Evolutionary conservation across 176 grass and related monocot species (phyloP), one percentile per base, ranked within the genome.

Genomic region (Ensete glaucum): DNA sequence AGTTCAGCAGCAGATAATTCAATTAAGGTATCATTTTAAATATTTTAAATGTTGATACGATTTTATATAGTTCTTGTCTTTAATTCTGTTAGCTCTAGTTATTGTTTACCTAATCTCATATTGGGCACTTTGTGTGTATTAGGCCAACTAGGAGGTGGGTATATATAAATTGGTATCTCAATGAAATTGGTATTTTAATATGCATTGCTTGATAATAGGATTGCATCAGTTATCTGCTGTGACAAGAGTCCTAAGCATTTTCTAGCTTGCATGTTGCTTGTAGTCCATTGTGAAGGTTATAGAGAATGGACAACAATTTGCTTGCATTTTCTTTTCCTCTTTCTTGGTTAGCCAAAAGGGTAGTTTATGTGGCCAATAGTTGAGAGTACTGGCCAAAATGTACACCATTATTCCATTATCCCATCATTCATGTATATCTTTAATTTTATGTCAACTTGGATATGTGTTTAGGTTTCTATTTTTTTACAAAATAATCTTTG

Each of bases 1-100:
- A 98, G 95, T 81, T 93, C 95, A 66, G 88, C 95, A 85, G 75
- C 86, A 82, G 95, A 98, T 81, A 98, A 98, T 90, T 98, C 95
- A 83, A 89, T 98, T 57, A 98, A 98, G 81, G 90, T 98, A 85
- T 69, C 85, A 83, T 25, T 25, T 54, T 71, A 20, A 27, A 56
- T 64, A 8, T 69, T 72, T 8, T 77, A 54, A 0, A 55, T 60
- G 6, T 62, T 8, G 2, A 11, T 10, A 16, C 20, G 80, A 11
- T 34, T 53, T 53, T 76, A 70, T 15, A 52, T 62, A 69, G 13
- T 54, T 6, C 26, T 50, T 63, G 65, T 86, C 20, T 54, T 69
- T 67, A 24, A 53, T 26, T 54, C 43, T 9, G 34, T 68, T 75
- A 50, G 10, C 53, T 2, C 43, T 53, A n/a, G 20, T 54, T 57